Evolutionary conservation across 192 early-diverging fungal genomes (phyloP).

Genomic region (Backusella tarrabulga): DNA sequence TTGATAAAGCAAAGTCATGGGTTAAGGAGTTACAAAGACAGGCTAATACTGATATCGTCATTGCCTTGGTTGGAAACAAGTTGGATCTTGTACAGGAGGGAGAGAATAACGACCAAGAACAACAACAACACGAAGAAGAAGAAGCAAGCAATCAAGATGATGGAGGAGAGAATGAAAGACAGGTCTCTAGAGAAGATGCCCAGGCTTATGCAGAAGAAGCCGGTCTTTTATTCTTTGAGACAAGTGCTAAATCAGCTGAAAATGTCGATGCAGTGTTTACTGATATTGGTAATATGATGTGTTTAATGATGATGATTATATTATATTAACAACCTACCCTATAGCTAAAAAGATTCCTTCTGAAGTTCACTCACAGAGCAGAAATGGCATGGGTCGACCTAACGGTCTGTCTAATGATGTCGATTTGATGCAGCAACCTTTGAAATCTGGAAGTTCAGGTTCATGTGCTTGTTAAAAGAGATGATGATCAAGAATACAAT

Average conservation of each 20-base stretch:
- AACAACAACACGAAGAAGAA: slow-evolving; percentile 12
- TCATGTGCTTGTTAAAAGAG: slow-evolving; percentile 10
- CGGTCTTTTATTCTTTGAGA: slow-evolving; percentile 89
- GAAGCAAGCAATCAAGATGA: slow-evolving; percentile 16
- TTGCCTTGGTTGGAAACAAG: slow-evolving; percentile 98
- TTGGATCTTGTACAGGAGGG: slow-evolving; percentile 65
- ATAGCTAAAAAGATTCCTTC: neutral
- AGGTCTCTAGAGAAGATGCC: slow-evolving; percentile 49
- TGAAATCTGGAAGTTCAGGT: neutral
- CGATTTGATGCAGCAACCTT: neutral
- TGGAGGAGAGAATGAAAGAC: slow-evolving; percentile 25
- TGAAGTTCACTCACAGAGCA: neutral
- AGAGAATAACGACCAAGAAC: slow-evolving; percentile 20
- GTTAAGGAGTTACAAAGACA: slow-evolving; percentile 98
- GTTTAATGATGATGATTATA: neutral
- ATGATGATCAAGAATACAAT: neutral
- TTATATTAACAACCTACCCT: neutral
- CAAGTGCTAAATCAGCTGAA: slow-evolving; percentile 89
- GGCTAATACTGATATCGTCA: slow-evolving; percentile 96
- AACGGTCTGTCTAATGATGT: neutral
- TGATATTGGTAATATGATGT: slow-evolving; percentile 60
- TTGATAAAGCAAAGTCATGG: slow-evolving; percentile 97
- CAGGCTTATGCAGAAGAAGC: slow-evolving; percentile 58
- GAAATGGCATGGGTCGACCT: neutral
- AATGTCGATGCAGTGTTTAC: slow-evolving; percentile 91